phyloP scores from a whole-genome alignment of 495 filamentous ascomycete species.

The Daldinia concentrica region DNA sequence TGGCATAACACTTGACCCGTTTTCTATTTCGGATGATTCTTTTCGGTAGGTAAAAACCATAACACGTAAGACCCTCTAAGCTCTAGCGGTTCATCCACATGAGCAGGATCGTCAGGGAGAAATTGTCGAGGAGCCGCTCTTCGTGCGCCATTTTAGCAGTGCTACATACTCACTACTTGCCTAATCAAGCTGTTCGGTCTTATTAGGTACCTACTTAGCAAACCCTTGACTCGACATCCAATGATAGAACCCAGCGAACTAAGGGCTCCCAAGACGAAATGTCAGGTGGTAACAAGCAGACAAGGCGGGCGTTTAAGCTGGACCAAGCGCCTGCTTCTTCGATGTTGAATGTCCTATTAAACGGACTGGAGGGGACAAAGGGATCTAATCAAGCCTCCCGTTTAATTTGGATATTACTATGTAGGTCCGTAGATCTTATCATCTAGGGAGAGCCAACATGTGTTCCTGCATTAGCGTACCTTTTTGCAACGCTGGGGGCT shows the following conservation, averaged over 20 bases:
- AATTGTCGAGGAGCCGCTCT: constrained; percentile 19
- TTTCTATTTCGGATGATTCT: constrained; percentile 40
- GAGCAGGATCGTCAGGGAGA: constrained; percentile 39
- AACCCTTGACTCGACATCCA: constrained; percentile 16
- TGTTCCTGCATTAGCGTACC: constrained; percentile 43
- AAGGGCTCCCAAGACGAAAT: constrained; percentile 2
- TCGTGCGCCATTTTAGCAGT: constrained; percentile 26
- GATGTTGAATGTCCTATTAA: neutral
- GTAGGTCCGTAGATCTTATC: neutral
- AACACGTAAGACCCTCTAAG: constrained; percentile 11
- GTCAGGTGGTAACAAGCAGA: constrained; percentile 19
- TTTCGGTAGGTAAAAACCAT: constrained; percentile 22
- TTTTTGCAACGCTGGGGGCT: constrained; percentile 19
- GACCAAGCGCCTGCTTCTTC: constrained; percentile 10
- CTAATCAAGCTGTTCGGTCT: constrained; percentile 24
- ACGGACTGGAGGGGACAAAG: neutral
- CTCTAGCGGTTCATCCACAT: constrained; percentile 17
- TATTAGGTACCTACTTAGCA: neutral
- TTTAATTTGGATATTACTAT: constrained; percentile 11
- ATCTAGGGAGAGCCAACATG: constrained; percentile 13
- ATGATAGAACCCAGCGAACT: neutral
- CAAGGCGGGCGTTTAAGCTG: constrained; percentile 28
- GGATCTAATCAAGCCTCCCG: neutral
- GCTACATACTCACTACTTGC: constrained; percentile 19
- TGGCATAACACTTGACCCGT: constrained; percentile 39